phyloP scores from a whole-genome alignment of 148 eudicot genomes.

The Spergularia bocconei region DNA sequence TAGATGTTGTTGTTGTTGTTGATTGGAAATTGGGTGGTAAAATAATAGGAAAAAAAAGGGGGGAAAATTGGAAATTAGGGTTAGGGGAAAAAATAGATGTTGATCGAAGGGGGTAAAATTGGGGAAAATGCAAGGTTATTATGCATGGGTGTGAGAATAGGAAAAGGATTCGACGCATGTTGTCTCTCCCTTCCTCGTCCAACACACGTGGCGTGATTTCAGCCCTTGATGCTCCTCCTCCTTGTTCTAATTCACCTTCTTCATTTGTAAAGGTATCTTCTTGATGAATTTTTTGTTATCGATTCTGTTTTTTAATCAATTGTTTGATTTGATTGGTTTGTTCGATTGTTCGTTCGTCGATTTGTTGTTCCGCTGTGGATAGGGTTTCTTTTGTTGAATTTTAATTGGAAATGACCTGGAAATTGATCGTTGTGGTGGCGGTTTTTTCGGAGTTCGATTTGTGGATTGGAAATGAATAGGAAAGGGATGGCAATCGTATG shows the following conservation, averaged over 20 bases:
- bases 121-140: slow-evolving; percentile 37
- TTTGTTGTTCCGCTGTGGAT: not conserved
- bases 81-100: slow-evolving; percentile 24
- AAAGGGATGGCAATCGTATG: not conserved
- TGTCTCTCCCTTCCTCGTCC: slow-evolving; percentile 21
- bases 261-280: slow-evolving; percentile 21
- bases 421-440: not conserved
- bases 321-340: slow-evolving; percentile 10
- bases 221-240: slow-evolving; percentile 16
- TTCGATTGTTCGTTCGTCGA: not conserved
- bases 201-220: slow-evolving; percentile 17
- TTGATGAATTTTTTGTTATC: not conserved
- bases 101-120: slow-evolving; percentile 24
- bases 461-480: not conserved
- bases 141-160: slow-evolving; percentile 33
- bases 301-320: not conserved
- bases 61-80: slow-evolving; percentile 17
- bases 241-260: not conserved
- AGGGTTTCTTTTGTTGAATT: not conserved
- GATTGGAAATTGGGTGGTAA: no score
- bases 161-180: slow-evolving; percentile 29
- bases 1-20: not conserved
- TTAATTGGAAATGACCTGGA: not conserved
- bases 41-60: not conserved
- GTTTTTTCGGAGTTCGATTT: not conserved